These are phyloP conservation scores for Beverwykella pulmonaria DNA, from an alignment of 495 filamentous ascomycete species.

Conservation along the genomic window DNA sequence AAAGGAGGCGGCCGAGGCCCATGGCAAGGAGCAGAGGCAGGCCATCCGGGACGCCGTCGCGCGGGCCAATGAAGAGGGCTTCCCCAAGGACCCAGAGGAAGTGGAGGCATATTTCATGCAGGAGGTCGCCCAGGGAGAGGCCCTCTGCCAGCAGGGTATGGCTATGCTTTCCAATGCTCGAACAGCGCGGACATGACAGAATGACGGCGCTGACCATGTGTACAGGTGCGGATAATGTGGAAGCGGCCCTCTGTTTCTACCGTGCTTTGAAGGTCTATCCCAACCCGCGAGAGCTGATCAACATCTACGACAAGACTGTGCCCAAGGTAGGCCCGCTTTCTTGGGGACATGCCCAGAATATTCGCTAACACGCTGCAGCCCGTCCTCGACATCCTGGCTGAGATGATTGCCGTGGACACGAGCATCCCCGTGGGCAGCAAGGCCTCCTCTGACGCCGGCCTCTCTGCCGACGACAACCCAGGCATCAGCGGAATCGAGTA, in stretches of 20 bases:
- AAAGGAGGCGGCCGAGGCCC: conserved; percentile 46
- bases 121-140: conserved; percentile 85
- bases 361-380: conserved; percentile 57
- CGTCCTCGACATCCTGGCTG: conserved; percentile 89
- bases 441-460: conserved; percentile 32
- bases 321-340: conserved; percentile 63
- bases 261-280: conserved; percentile 98
- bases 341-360: not conserved
- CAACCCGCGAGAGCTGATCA: conserved; percentile 85
- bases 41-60: conserved; percentile 71
- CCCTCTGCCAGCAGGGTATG: conserved; percentile 70
- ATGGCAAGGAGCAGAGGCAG: conserved; percentile 69
- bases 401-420: conserved; percentile 93
- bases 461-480: conserved; percentile 9
- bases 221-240: conserved; percentile 70
- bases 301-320: conserved; percentile 97
- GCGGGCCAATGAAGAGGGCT: conserved; percentile 82
- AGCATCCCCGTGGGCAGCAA: conserved; percentile 61
- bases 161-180: conserved; percentile 32
- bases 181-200: not conserved
- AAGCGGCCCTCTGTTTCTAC: conserved; percentile 94
- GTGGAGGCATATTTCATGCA: conserved; percentile 93
- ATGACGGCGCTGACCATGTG: conserved; percentile 4
- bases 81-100: conserved; percentile 87
- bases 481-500: conserved; percentile 15